phyloP scores from a whole-genome alignment of 192 early-diverging fungal genomes.

The Pecoramyces ruminantium region DNA sequence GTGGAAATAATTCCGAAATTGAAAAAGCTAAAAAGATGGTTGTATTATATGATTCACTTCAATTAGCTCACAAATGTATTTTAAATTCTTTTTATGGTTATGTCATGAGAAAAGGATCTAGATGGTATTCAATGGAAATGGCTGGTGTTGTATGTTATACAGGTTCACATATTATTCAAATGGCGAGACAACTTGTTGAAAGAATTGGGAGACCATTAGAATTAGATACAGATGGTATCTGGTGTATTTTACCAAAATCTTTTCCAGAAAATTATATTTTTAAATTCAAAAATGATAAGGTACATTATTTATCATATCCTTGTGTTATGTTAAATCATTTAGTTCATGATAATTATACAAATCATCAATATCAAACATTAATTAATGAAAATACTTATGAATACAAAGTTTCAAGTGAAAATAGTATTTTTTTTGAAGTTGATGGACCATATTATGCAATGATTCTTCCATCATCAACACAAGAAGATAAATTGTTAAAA shows the following conservation, averaged over 20 bases:
- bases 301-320: slow-evolving; percentile 78
- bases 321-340: slow-evolving; percentile 97
- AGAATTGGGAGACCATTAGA: slow-evolving; percentile 85
- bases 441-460: slow-evolving; percentile 97
- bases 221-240: slow-evolving; percentile 97
- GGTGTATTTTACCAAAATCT: slow-evolving; percentile 82
- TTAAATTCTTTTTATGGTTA: slow-evolving; percentile 92
- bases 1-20: slow-evolving; percentile 45
- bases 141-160: slow-evolving; percentile 95
- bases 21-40: slow-evolving; percentile 83
- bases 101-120: slow-evolving; percentile 94
- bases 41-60: slow-evolving; percentile 91
- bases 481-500: slow-evolving; percentile 90
- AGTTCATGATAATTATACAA: slow-evolving; percentile 89
- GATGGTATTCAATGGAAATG: slow-evolving; percentile 99
- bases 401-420: slow-evolving; percentile 64
- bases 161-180: slow-evolving; percentile 90
- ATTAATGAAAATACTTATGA: slow-evolving; percentile 28
- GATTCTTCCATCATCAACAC: slow-evolving; percentile 88
- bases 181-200: slow-evolving; percentile 83
- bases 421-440: slow-evolving; percentile 97
- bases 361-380: slow-evolving; percentile 87
- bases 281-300: slow-evolving; percentile 61
- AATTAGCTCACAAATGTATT: slow-evolving; percentile 94
- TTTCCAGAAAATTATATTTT: slow-evolving; percentile 92